phyloP scores from a whole-genome alignment of 2,329 filamentous ascomycete species.

The Paramyrothecium sp. region DNA sequence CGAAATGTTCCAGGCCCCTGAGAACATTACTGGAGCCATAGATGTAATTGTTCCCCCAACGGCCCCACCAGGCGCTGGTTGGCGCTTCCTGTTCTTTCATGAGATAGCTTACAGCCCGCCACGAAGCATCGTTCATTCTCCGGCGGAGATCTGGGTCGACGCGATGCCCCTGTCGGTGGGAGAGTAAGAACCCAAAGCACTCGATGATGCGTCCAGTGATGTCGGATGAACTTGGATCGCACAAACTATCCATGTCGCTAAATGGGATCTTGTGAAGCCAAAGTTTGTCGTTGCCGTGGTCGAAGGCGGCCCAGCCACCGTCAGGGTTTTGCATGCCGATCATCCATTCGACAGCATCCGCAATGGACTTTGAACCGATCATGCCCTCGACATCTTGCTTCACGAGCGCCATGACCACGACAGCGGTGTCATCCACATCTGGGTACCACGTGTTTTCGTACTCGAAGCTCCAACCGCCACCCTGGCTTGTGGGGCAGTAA shows the following conservation, averaged over 20 bases:
- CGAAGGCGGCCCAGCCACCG: constrained; percentile 5
- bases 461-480: constrained; percentile 5
- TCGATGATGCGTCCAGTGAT: constrained; percentile 6
- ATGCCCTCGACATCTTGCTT: neutral
- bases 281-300: constrained; percentile 4
- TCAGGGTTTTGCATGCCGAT: constrained; percentile 5
- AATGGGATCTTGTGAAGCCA: constrained; percentile 10
- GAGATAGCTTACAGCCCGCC: constrained; percentile 1
- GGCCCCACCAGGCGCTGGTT: constrained; percentile 3
- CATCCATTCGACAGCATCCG: constrained; percentile 3
- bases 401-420: neutral
- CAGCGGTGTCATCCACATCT: constrained; percentile 2
- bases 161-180: neutral
- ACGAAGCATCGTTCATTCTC: constrained; percentile 1
- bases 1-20: constrained; percentile 2
- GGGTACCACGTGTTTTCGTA: constrained; percentile 7
- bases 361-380: neutral
- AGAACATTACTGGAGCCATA: constrained; percentile 6
- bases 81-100: neutral
- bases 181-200: constrained; percentile 2
- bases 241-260: constrained; percentile 6
- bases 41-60: constrained; percentile 7
- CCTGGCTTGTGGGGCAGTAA: neutral
- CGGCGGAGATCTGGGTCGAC: neutral
- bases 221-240: constrained; percentile 7